Base-by-base conservation (phyloP, 2,329 filamentous ascomycete genomes). In the Diaporthe ilicicola region DNA sequence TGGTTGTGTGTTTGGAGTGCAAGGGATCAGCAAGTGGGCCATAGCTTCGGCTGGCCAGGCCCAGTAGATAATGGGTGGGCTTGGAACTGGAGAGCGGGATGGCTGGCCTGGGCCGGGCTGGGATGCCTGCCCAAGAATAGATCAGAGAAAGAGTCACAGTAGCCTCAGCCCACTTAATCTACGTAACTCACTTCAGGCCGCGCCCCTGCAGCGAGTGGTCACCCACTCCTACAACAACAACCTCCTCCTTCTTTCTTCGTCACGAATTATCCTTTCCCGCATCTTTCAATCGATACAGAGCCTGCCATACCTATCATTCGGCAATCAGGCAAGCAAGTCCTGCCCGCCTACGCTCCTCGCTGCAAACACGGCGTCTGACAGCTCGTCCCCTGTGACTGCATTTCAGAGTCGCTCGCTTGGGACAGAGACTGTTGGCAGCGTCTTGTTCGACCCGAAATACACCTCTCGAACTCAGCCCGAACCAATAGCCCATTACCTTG, bases 401-500 rank as follows among this genome's bases (percentile, higher is more conserved):
- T 72, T 75, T 76, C 72, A 76, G 74, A 67, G 65, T 51, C 74
- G 73, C 75, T 32, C 56, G 55, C 76, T 73, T 65, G 75, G 77
- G 61, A 80, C 80, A 70, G 76, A 74, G 70, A 83, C 83, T 12
- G 80, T 81, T 24, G 80, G 80, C 56, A 79, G 78, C 67, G 73
- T 84, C 56, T 78, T 85, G 13, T 86, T 84, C 72, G 79, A 83
- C 72, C 78, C 77, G 8, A 74, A 74, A 73, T 77, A 78, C 73
- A 82, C 81, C n/a, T 78, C 79, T 27, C 76, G 74, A 48, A 76
- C 74, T 67, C 80, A 79, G 67, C 79, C 79, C 2, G 74, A 79
- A 53, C 75, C 76, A 24, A 74, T 75, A 32, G 75, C 78, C 15
- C 77, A 78, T 73, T 78, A 77, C 73, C 65, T 70, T 55, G 71